These are phyloP conservation scores for Penicillium sp. DNA, from an alignment of 2,329 filamentous ascomycete genomes.

Conservation along the genomic window DNA sequence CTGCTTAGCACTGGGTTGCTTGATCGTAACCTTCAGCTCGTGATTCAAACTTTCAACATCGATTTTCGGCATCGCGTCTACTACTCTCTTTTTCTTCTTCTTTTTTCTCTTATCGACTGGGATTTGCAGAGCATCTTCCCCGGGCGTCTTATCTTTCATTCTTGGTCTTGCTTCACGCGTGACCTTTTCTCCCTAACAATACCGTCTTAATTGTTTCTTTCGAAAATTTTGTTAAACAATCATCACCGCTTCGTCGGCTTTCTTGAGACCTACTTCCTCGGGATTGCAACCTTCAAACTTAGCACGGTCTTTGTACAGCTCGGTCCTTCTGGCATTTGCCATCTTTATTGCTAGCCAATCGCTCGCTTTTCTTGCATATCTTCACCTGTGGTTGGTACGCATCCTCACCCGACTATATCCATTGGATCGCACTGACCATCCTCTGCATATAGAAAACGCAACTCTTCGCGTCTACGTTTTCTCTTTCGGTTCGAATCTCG, in stretches of 20 bases:
- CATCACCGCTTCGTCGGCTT: conserved; percentile 5
- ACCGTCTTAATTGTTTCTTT: conserved; percentile 19
- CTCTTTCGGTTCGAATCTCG: conserved; percentile 3
- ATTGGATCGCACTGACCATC: neutral
- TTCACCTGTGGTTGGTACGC: conserved; percentile 23
- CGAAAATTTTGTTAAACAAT: conserved; percentile 4
- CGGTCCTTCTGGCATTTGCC: conserved; percentile 15
- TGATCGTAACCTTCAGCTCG: conserved; percentile 12
- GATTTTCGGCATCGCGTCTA: conserved; percentile 22
- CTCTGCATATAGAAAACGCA: conserved; percentile 12
- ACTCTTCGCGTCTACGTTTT: conserved; percentile 5
- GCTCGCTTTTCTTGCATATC: conserved; percentile 22
- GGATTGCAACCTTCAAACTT: conserved; percentile 5
- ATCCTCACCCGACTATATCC: conserved; percentile 1
- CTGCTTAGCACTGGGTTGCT: conserved; percentile 1
- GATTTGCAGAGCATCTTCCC: conserved; percentile 42
- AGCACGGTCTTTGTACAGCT: conserved; percentile 21
- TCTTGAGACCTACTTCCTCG: neutral
- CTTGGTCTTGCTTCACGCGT: conserved; percentile 7
- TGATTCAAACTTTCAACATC: conserved; percentile 20
- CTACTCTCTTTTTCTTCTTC: conserved; percentile 19
- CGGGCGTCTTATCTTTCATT: conserved; percentile 13
- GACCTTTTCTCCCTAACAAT: conserved; percentile 10
- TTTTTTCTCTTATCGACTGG: conserved; percentile 23
- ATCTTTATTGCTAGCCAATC: conserved; percentile 22